Base-by-base conservation (phyloP, 352 stramenopile species). In the Detonula confervacea region DNA sequence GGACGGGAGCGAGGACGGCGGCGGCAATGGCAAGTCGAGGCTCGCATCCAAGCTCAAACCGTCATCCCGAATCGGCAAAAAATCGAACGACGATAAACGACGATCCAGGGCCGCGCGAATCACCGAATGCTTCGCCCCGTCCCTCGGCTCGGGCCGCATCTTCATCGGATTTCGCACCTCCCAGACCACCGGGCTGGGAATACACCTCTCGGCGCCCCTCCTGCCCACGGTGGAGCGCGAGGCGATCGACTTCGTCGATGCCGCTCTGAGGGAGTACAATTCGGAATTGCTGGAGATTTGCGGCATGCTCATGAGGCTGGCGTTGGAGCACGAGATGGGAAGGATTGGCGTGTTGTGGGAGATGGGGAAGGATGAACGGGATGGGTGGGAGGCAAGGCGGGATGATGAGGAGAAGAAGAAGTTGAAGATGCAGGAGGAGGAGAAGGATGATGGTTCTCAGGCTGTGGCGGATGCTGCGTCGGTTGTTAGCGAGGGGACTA, bases 161-260 rank as follows among this genome's bases (percentile, higher is more conserved):
- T 94, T 94, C 62, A 94, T 94, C 62, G 90, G 90, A 49, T 94
- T 93, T 70, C 73, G 83, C 18, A 92, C 89, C 18, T 91, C 81
- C 12, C 90, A 94, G 77, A 92, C 87, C 16, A 94, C 90, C 0
- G 90, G 90, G 14, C 59, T 93, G 8, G 87, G 86, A n/a, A 85
- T 87, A 24, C 90, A 94, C 64, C 44, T 92, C 0, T 62, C 81
- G 6, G 90, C 87, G 20, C 90, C 90, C 2, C 87, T 94, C 35
- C 66, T 94, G 35, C 90, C 90, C 0, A 94, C 90, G 14, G 89
- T 94, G 3, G 90, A 94, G 74, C 77, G 90, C 29, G 89, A 94
- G 69, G 85, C 87, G 1, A 91, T 94, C 69, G 90, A 94, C 66
- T 80, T 93, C 37, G 86, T 91, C 25, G 90, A 94, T 72, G 59